Percentiles rank a stretch among this genome's conserved stretches.
Conservation (phyloP, 129 eudicot genomes). For the Gnaphalium uliginosum region DNA sequence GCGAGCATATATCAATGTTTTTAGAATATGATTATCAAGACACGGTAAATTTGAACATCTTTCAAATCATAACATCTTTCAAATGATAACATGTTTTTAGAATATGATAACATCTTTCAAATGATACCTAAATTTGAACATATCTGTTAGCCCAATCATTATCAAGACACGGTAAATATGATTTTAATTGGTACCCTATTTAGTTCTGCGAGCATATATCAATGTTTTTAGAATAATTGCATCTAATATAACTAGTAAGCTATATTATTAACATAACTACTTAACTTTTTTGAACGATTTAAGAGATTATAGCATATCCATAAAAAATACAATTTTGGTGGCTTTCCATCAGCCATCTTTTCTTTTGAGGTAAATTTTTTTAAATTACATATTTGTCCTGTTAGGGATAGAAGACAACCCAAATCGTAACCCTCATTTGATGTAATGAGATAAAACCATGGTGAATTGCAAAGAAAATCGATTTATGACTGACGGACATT, state of each 20-base stretch:
- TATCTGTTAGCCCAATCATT: neutral
- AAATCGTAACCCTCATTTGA: neutral
- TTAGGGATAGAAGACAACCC: neutral
- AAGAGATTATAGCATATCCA: too few species aligned
- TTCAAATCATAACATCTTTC: too few species aligned
- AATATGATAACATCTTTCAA: too few species aligned
- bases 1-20: neutral
- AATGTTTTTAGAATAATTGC: neutral
- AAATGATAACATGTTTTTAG: too few species aligned
- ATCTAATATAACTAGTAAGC: neutral
- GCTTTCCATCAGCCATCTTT: too few species aligned
- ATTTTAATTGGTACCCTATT: neutral
- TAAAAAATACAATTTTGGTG: too few species aligned
- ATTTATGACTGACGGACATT: neutral
- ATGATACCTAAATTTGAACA: conserved; percentile 71
- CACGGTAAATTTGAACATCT: too few species aligned
- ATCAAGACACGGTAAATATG: neutral
- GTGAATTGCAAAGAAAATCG: neutral
- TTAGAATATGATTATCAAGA: too few species aligned
- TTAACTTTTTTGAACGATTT: too few species aligned
- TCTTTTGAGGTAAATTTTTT: too few species aligned
- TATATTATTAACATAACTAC: too few species aligned
- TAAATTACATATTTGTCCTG: neutral
- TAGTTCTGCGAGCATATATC: neutral
- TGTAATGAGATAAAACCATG: neutral